Evolutionary conservation across 352 stramenopile species (phyloP).

Genomic region (Phytophthora pistaciae): DNA sequence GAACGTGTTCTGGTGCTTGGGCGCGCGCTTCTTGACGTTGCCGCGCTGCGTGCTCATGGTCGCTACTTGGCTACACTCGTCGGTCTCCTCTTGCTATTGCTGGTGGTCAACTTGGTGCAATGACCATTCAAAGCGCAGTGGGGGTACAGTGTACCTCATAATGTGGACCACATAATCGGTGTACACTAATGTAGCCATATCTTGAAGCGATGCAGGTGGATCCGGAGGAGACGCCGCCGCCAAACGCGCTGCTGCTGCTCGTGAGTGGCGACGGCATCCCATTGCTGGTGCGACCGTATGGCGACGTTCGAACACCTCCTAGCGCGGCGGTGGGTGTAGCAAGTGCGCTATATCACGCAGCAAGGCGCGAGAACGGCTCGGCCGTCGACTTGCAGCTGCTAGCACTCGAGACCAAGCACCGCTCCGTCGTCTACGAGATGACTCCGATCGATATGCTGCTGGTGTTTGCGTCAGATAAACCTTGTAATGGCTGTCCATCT

Average conservation of each 20-base stretch:
- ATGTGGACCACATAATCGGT: background rate
- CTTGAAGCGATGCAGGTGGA: constrained; percentile 38
- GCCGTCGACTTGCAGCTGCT: constrained; percentile 28
- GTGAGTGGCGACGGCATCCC: constrained; percentile 60
- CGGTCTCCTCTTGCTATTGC: background rate
- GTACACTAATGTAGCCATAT: constrained; percentile 34
- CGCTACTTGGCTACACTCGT: constrained; percentile 9
- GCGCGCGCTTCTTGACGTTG: constrained; percentile 89
- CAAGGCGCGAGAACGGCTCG: constrained; percentile 26
- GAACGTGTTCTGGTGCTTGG: constrained; percentile 98
- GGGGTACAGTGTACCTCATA: background rate
- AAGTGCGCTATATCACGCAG: constrained; percentile 61
- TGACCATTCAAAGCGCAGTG: background rate
- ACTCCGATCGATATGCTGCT: constrained; percentile 43
- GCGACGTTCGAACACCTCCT: constrained; percentile 47
- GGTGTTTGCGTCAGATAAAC: constrained; percentile 39
- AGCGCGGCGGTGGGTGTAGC: constrained; percentile 57
- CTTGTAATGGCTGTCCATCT: constrained; percentile 13
- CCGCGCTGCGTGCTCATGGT: constrained; percentile 89
- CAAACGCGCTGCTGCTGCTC: constrained; percentile 55
- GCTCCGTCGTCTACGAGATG: constrained; percentile 45
- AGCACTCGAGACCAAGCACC: constrained; percentile 38
- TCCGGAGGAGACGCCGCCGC: constrained; percentile 11
- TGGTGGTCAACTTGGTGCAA: constrained; percentile 11
- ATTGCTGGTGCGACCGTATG: constrained; percentile 58